Evolutionary conservation across 352 stramenopile genomes (phyloP), one percentile per base, ranked within the genome.

Genomic region (Pelagophyceae sp.): DNA sequence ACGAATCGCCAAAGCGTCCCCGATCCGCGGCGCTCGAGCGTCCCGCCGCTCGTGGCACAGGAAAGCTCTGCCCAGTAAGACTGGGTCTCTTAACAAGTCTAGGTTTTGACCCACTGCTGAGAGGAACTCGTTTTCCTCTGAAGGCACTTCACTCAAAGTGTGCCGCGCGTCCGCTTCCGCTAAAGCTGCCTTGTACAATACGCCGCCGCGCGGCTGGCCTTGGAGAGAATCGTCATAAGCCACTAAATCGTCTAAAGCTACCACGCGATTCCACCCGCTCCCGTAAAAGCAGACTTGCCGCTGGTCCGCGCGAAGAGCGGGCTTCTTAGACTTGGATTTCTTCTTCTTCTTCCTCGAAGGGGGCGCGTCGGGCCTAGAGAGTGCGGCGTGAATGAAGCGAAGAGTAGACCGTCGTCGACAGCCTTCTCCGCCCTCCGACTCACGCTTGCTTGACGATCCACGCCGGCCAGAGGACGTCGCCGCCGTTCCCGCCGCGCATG

Each of bases 221-320:
- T n/a, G n/a, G n/a, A 58, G 2, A 33, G 67, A 15, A 11, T 11
- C 17, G 67, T 74, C 37, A 37, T 74, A 74, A 2, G 19, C 15
- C 17, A n/a, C 6, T 0, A 74, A 37, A 23, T 74, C 67, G 15
- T 17, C 5, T 11, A 54, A n/a, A 2, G 2, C 2, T 23, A 74
- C 67, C 11, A n/a, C 33, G 17, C 51, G 35, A 23, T 50, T 11
- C 67, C 67, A 74, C 17, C 67, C 67, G 15, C 35, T 58, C 1
- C 67, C 67, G 67, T 74, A 74, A n/a, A 33, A 74, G 38, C 33
- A 51, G 27, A 74, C 38, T 11, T 37, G 37, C 33, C 61, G 29
- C 33, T 38, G 29, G n/a, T 37, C 31, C 15, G 17, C 61, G n/a
- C 29, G 11, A 23, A 6, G 33, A 3, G 5, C 61, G 3, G 61